phyloP scores from a whole-genome alignment of 2,329 filamentous ascomycete species.

The Hortaea sp. region DNA sequence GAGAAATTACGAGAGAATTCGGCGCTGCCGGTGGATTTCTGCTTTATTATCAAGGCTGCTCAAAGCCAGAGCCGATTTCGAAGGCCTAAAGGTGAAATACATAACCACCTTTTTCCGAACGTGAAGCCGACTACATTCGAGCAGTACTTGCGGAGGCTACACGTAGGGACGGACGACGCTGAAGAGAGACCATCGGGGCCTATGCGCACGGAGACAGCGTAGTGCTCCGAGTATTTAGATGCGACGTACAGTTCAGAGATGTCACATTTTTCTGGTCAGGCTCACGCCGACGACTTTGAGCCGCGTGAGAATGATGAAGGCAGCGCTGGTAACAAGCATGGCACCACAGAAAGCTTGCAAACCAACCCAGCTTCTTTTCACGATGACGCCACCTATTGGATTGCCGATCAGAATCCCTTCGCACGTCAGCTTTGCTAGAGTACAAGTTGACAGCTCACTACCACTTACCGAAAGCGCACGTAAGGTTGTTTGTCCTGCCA shows the following conservation, averaged over 20 bases:
- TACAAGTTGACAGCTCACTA: too few species aligned
- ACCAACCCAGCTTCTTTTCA: slow-evolving; percentile 8
- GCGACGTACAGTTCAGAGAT: too few species aligned
- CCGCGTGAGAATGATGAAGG: neutral
- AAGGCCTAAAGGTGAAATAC: slow-evolving; percentile 1
- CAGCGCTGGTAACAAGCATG: neutral
- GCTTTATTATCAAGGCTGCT: neutral
- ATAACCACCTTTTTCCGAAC: neutral
- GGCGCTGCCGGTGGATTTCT: neutral
- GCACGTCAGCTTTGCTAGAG: too few species aligned
- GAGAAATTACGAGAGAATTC: neutral
- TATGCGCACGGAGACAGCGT: too few species aligned
- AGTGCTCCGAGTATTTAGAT: too few species aligned
- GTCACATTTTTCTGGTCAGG: neutral
- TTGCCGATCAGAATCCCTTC: slow-evolving; percentile 13
- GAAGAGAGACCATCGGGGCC: too few species aligned
- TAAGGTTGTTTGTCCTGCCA: slow-evolving; percentile 8
- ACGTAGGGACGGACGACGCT: neutral
- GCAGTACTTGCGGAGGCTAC: neutral
- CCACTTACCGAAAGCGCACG: neutral
- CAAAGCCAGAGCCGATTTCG: neutral
- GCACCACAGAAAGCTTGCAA: slow-evolving; percentile 12
- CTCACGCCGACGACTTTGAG: neutral
- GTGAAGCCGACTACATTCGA: slow-evolving; percentile 1
- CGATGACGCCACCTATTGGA: slow-evolving; percentile 10